Conservation (phyloP, 208 protist species). For the Wallacemonas sp. region DNA sequence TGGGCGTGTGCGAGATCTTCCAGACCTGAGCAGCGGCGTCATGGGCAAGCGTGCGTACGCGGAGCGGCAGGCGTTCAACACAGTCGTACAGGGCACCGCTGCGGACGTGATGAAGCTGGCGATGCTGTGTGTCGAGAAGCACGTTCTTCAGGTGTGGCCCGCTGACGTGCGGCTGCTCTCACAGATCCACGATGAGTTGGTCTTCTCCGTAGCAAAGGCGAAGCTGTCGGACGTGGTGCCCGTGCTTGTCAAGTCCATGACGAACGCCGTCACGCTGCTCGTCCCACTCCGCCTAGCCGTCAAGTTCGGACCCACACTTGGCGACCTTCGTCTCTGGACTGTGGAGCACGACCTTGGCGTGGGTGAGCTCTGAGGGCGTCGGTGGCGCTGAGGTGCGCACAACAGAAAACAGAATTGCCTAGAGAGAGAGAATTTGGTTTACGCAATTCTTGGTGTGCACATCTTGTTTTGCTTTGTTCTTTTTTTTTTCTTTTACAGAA, state of each 20-base stretch:
- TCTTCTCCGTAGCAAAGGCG: slow-evolving; percentile 30
- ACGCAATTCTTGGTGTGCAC: no score
- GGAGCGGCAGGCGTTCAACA: slow-evolving; percentile 92
- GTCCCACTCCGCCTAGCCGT: slow-evolving; percentile 56
- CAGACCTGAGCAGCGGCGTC: slow-evolving; percentile 65
- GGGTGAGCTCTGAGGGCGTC: slow-evolving; percentile 10
- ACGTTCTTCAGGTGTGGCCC: slow-evolving; percentile 50
- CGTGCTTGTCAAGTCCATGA: slow-evolving; percentile 34
- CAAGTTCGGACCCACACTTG: slow-evolving; percentile 72
- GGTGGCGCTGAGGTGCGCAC: no score
- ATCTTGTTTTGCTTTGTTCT: not conserved
- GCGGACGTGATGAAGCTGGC: slow-evolving; percentile 90
- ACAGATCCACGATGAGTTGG: slow-evolving; percentile 74
- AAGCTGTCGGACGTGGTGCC: slow-evolving; percentile 37
- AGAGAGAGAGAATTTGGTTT: no score
- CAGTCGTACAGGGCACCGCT: slow-evolving; percentile 85
- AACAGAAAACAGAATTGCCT: no score
- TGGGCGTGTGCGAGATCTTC: slow-evolving; percentile 67
- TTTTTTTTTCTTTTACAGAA: not conserved
- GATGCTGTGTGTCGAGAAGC: slow-evolving; percentile 77
- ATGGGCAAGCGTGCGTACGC: slow-evolving; percentile 68
- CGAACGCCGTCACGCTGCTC: slow-evolving; percentile 45
- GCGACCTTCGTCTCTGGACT: slow-evolving; percentile 70
- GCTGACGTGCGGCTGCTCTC: slow-evolving; percentile 46
- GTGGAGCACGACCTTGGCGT: slow-evolving; percentile 81